Evolutionary conservation across 805 yeast species (phyloP).

Genomic region (Saccharomycopsis vini): DNA sequence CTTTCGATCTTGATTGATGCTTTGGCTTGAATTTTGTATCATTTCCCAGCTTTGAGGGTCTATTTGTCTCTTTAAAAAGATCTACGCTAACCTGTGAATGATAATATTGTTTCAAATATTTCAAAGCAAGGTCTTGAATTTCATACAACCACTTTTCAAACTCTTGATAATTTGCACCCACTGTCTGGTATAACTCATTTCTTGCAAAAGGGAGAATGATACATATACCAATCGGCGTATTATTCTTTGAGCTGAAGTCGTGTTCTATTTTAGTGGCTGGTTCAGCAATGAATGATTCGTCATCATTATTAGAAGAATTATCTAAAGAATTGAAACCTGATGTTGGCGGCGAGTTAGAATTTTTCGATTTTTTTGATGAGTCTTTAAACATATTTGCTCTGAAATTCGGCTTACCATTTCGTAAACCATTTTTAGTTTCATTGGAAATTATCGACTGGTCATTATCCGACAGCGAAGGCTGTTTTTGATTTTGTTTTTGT

Average conservation of each 20-base stretch:
- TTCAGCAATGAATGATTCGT: constrained; percentile 8
- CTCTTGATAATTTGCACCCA: constrained; percentile 16
- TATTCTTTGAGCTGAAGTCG: constrained; percentile 17
- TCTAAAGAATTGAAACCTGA: not conserved
- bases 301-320: not conserved
- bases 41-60: not conserved
- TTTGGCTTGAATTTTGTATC: not conserved
- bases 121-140: constrained; percentile 17
- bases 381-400: not conserved
- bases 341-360: too few relatives aligned
- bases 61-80: not conserved
- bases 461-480: not conserved
- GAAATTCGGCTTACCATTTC: too few relatives aligned
- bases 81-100: constrained; percentile 9
- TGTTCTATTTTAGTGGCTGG: constrained; percentile 18
- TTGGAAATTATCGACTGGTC: too few relatives aligned
- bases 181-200: constrained; percentile 11
- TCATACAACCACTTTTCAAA: constrained; percentile 19
- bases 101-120: constrained; percentile 16
- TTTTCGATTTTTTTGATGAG: not conserved
- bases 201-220: constrained; percentile 13
- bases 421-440: not conserved
- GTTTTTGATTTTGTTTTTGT: not conserved
- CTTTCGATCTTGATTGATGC: too few relatives aligned
- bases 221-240: constrained; percentile 18